A percentile compares a stretch with the other conserved stretches of the same genome.
phyloP scores from a whole-genome alignment of 1,284 basidiomycete genomes.

The Papiliotrema laurentii region DNA sequence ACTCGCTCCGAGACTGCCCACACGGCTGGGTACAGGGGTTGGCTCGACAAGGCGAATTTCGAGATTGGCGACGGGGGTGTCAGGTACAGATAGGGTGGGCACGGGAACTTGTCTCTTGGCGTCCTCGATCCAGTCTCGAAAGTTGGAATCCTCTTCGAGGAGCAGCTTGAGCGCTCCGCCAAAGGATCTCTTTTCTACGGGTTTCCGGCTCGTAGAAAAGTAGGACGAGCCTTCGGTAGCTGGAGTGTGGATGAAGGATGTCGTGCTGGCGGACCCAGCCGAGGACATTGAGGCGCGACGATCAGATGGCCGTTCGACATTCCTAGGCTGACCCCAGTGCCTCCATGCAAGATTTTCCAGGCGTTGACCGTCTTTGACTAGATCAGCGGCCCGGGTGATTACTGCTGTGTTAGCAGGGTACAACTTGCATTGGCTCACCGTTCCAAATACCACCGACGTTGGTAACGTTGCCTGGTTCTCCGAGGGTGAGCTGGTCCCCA shows the following conservation, averaged over 20 bases:
- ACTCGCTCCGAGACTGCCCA: conserved; percentile 37
- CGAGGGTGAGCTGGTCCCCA: conserved; percentile 23
- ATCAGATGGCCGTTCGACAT: conserved; percentile 6
- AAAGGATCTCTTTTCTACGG: conserved; percentile 30
- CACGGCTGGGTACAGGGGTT: conserved; percentile 41
- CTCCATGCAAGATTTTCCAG: conserved; percentile 44
- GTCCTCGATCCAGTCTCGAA: conserved; percentile 45
- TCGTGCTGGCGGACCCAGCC: conserved; percentile 20
- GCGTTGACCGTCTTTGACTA: conserved; percentile 43
- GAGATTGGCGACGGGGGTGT: conserved; percentile 35
- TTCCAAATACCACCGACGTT: conserved; percentile 36
- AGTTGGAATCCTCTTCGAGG: conserved; percentile 30
- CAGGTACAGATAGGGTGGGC: conserved; percentile 24
- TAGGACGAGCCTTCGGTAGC: conserved; percentile 8
- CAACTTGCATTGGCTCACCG: conserved; percentile 15
- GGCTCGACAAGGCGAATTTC: conserved; percentile 45
- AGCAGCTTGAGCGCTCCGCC: conserved; percentile 35
- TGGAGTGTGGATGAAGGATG: conserved; percentile 27
- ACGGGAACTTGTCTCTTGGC: conserved; percentile 24
- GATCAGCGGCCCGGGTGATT: conserved; percentile 39
- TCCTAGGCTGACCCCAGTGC: conserved; percentile 29
- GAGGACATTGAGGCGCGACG: conserved; percentile 22
- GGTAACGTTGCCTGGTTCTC: conserved; percentile 27
- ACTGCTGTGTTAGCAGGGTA: conserved; percentile 17
- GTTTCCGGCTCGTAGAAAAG: conserved; percentile 8